Base-by-base conservation (phyloP, 75 land plant species). In the Pinus tabuliformis region DNA sequence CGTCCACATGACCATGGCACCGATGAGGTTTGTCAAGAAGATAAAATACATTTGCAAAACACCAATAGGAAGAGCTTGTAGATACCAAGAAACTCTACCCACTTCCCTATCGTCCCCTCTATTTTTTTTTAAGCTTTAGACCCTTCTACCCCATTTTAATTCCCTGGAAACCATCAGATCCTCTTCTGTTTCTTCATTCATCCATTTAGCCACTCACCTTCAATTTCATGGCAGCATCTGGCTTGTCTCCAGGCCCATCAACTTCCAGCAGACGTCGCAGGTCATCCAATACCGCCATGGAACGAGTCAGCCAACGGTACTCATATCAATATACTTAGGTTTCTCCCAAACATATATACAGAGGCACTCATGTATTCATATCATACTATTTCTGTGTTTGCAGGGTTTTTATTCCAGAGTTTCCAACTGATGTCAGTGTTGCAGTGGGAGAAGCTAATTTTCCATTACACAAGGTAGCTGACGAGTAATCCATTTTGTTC, bases 391-490 rank as follows among this genome's bases (percentile, higher is more conserved):
- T 45, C 54, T 75, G 8, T 17, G 5, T 59, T 59, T 56, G 22
- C 81, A 89, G 94, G 91, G 80, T 85, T 33, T 83, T 85, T 71
- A 85, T 88, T 22, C 84, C 91, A 56, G 99, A 88, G 11, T 85
- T 96, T 24, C 99, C 99, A 1, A 88, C 92, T 8, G 99, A 96
- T 78, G 64, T 96, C 45, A 84, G 83, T 16, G 91, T 96, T 3
- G 83, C 58, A 45, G 90, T 90, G 14, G 97, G 94, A 15, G 88
- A 83, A 59, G 76, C 88, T 1, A 88, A 45, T 57, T 96, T 94
- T 63, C 76, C 88, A 45, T 88, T 96, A 57, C 99, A 96, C 79
- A 96, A 96, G 91, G 98, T 95, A 79, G 54, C 54, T 49, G 9
- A 49, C 54, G 8, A 49, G 54, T 11, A 49, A 1, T 49, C 54